phyloP scores from a whole-genome alignment of 2,329 filamentous ascomycete genomes.

The Ophiostoma tasmaniense region DNA sequence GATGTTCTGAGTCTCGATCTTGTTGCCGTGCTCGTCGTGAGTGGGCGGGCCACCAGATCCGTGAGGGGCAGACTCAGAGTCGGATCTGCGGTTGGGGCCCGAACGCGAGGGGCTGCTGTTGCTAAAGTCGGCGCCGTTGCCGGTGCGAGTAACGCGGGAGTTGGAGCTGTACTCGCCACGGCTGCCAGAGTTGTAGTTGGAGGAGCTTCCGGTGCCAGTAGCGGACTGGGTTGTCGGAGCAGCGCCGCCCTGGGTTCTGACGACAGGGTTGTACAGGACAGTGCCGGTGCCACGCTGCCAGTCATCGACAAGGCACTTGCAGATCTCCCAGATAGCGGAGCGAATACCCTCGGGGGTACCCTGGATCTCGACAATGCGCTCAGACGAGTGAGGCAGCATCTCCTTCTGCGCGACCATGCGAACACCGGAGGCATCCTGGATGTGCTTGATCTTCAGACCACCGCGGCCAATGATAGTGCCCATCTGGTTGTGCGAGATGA shows the following conservation, averaged over 20 bases:
- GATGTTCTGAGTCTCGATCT: constrained; percentile 98
- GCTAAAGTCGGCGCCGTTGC: constrained; percentile 96
- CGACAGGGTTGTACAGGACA: constrained; percentile 92
- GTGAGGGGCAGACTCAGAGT: constrained; percentile 70
- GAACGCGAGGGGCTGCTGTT: constrained; percentile 60
- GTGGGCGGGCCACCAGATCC: constrained; percentile 79
- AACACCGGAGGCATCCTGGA: constrained; percentile 91
- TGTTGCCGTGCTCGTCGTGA: constrained; percentile 92
- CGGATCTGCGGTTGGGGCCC: constrained; percentile 65
- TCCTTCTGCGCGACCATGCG: constrained; percentile 99
- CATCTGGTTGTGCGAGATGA: constrained; percentile 99
- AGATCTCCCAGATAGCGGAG: constrained; percentile 96
- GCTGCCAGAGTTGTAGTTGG: constrained; percentile 31
- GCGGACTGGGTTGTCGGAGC: constrained; percentile 33
- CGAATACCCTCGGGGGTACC: constrained; percentile 92
- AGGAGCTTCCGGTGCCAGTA: constrained; percentile 32
- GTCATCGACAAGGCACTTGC: constrained; percentile 95
- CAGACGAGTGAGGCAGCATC: constrained; percentile 97
- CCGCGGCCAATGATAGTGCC: constrained; percentile 96
- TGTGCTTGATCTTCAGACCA: constrained; percentile 98
- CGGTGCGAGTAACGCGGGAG: constrained; percentile 82
- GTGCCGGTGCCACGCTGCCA: constrained; percentile 96
- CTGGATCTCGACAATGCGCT: constrained; percentile 94
- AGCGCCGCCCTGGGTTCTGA: constrained; percentile 67
- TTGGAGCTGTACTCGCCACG: constrained; percentile 50